These are phyloP conservation scores for Leptomonas pyrrhocoris DNA, from an alignment of 208 protist genomes.

Conservation along the genomic window DNA sequence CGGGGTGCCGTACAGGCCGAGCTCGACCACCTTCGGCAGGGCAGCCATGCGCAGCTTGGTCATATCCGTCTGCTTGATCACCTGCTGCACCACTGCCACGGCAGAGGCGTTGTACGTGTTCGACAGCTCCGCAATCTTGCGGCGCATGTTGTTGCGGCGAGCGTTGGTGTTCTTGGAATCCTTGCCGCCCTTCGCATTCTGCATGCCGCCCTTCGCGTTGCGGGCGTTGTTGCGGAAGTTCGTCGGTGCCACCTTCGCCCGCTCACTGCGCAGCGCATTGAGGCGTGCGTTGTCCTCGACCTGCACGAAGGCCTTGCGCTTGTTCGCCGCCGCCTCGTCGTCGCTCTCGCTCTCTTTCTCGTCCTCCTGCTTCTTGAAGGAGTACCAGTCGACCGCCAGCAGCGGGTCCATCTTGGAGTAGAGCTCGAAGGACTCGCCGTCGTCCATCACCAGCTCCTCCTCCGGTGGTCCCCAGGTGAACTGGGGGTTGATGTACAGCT, in stretches of 20 bases:
- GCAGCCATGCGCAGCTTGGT: constrained; percentile 38
- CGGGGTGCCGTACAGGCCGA: constrained; percentile 59
- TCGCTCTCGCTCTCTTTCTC: constrained; percentile 32
- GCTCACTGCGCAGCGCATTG: constrained; percentile 63
- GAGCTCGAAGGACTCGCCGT: constrained; percentile 56
- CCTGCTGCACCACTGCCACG: constrained; percentile 36
- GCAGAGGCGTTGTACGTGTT: constrained; percentile 47
- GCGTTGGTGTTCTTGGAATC: constrained; percentile 31
- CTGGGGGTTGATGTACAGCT: constrained; percentile 70
- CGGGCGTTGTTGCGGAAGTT: constrained; percentile 34
- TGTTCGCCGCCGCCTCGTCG: constrained; percentile 37
- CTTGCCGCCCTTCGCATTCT: constrained; percentile 35
- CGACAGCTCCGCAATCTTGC: constrained; percentile 38
- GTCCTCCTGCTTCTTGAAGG: constrained; percentile 29
- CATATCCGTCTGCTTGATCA: constrained; percentile 52
- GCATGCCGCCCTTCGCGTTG: constrained; percentile 26
- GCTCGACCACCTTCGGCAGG: constrained; percentile 50
- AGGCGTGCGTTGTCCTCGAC: constrained; percentile 74
- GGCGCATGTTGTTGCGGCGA: constrained; percentile 45
- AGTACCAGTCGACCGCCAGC: constrained; percentile 58
- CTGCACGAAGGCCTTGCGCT: constrained; percentile 53
- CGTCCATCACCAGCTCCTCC: constrained; percentile 67
- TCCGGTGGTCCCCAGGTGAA: constrained; percentile 85
- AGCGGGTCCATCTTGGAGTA: constrained; percentile 73
- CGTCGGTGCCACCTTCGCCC: constrained; percentile 35